A percentile compares a stretch with the other conserved stretches of the same genome.
These are phyloP conservation scores for Talaromyces sp. DNA, from an alignment of 2,329 filamentous ascomycete species.

Conservation along the genomic window DNA sequence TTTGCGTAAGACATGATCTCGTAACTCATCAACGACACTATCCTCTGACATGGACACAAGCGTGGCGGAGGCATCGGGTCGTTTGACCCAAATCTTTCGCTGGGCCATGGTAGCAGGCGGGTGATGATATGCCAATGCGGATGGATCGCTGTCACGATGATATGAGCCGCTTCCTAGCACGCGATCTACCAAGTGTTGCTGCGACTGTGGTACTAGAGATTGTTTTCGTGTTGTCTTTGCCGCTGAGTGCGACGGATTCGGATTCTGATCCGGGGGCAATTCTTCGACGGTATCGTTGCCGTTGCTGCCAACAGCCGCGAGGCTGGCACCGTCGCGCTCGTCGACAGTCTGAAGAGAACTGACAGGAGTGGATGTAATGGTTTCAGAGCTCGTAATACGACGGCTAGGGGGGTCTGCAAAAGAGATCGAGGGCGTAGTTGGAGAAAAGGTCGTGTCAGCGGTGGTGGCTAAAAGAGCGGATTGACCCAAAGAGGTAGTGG, in stretches of 20 bases:
- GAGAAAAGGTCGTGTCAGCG: not conserved
- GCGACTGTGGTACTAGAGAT: conserved; percentile 33
- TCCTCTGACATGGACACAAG: conserved; percentile 79
- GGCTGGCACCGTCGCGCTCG: conserved; percentile 1
- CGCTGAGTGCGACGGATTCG: conserved; percentile 24
- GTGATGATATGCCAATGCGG: conserved; percentile 7
- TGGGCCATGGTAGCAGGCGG: conserved; percentile 26
- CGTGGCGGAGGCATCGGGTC: conserved; percentile 78
- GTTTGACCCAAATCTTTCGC: conserved; percentile 90
- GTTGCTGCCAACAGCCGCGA: conserved; percentile 4
- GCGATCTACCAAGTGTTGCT: conserved; percentile 32
- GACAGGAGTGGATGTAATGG: not conserved
- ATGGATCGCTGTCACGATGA: conserved; percentile 17
- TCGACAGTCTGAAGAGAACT: not conserved
- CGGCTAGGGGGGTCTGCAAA: not conserved
- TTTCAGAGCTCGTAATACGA: not conserved
- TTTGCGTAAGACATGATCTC: conserved; percentile 86
- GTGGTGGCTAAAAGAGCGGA: not conserved
- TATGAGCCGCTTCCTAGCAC: conserved; percentile 24
- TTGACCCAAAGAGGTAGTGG: not conserved
- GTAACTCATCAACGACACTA: conserved; percentile 88
- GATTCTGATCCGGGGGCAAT: conserved; percentile 7
- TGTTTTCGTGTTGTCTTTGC: conserved; percentile 31
- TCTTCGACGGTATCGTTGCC: not conserved
- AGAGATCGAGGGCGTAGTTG: not conserved